These are phyloP conservation scores for Botrytis cinerea DNA, from an alignment of 2,329 filamentous ascomycete genomes.

Conservation along the genomic window DNA sequence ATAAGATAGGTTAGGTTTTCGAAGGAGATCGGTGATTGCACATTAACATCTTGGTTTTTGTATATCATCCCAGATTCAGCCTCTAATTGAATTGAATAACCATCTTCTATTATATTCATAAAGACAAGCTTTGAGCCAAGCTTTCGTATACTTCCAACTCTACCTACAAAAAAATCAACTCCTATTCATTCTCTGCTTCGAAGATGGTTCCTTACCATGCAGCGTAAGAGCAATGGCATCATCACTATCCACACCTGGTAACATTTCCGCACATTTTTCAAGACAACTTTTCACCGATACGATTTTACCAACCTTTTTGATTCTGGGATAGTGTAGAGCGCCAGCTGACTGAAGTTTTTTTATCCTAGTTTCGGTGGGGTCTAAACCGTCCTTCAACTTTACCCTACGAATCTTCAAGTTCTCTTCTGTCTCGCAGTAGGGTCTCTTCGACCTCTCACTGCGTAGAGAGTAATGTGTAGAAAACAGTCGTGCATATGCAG, in stretches of 20 bases:
- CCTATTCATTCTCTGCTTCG: background rate
- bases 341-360: conserved; percentile 8
- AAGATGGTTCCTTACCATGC: conserved; percentile 31
- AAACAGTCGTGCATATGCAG: conserved; percentile 54
- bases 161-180: conserved; percentile 50
- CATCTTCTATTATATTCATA: conserved; percentile 75
- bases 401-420: background rate
- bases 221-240: conserved; percentile 11
- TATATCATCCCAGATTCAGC: conserved; percentile 54
- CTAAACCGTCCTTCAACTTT: background rate
- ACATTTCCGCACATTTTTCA: background rate
- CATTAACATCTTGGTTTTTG: conserved; percentile 43
- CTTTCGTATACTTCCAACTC: conserved; percentile 67
- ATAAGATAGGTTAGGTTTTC: conserved; percentile 65
- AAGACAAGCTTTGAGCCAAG: conserved; percentile 78
- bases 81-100: conserved; percentile 73
- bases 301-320: conserved; percentile 16
- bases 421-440: background rate
- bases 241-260: conserved; percentile 2
- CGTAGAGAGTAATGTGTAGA: conserved; percentile 28
- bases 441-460: background rate
- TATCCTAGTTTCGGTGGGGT: background rate
- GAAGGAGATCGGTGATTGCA: conserved; percentile 46
- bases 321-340: conserved; percentile 16
- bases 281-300: conserved; percentile 9